Conservation (phyloP, 441 rosid species). For the Corymbia citriodora region DNA sequence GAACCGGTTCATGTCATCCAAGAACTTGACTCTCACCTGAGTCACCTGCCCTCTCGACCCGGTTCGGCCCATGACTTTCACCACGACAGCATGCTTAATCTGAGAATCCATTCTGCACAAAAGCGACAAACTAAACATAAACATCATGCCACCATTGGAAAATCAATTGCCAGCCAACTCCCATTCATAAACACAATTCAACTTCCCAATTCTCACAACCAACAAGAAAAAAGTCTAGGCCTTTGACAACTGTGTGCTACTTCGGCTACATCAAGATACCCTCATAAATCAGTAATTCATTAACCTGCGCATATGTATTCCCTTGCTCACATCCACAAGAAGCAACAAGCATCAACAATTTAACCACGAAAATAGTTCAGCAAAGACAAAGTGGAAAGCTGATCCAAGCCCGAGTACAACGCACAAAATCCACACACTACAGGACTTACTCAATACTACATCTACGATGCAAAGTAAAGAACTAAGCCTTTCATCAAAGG, state of each 20-base stretch:
- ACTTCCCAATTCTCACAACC: background rate
- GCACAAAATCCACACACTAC: background rate
- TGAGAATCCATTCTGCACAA: constrained; percentile 60
- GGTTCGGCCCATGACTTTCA: constrained; percentile 80
- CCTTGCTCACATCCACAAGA: background rate
- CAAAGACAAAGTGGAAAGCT: background rate
- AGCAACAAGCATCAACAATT: background rate
- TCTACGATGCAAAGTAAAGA: background rate
- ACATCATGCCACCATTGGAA: background rate
- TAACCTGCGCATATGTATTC: background rate
- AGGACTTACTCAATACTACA: background rate
- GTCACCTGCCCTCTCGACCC: constrained; percentile 89
- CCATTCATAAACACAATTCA: background rate
- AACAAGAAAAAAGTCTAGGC: background rate
- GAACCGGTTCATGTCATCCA: constrained; percentile 71
- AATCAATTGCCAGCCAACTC: background rate
- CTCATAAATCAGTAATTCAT: background rate
- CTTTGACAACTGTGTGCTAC: background rate
- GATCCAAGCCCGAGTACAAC: background rate
- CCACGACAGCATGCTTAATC: constrained; percentile 72
- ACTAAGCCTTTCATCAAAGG: background rate
- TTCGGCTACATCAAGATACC: background rate
- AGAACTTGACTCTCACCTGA: constrained; percentile 72
- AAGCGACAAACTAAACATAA: background rate
- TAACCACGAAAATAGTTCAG: background rate